Base-by-base conservation (phyloP, 2,329 filamentous ascomycete species). In the Aulographum hederae region DNA sequence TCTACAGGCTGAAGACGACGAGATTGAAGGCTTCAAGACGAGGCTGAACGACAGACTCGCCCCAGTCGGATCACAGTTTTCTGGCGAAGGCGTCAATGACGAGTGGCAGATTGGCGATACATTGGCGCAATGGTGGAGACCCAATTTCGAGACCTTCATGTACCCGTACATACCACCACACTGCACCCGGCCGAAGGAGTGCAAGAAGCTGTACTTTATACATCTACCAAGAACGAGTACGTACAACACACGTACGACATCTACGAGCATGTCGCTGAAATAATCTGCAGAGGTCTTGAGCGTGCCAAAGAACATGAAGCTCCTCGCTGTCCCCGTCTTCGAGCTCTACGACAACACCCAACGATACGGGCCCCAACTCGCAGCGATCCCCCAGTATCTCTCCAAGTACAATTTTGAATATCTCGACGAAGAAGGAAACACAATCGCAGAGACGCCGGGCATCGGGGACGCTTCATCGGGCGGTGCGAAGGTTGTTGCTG, bases 61-160 rank as follows among this genome's bases (percentile, higher is more conserved):
- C 2, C 89, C 89, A 1, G 80, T 89, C n/a, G 82, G 82, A 33
- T 75, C 77, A 30, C 73, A 76, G 39, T 75, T 78, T 45, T 66
- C 80, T 17, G 79, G 82, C 38, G 79, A 91, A 53, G 80, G 79
- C 31, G 80, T 89, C 44, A 85, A 86, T 51, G 79, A 80, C 40
- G 82, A 93, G 49, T 98, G 89, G 89, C 69, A 91, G 52, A 73
- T 98, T 43, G 82, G 80, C 44, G 89, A 95, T 52, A 93, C 85
- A 30, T 66, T 98, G 34, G 86, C 89, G 33, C 85, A 94, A 59
- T 98, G 89, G 89, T 98, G 86, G 84, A 69, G 89, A 35, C 89
- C 89, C 33, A 98, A 95, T 62, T 94, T 95, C 52, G 89, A 98
- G 64, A 95, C 89, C 2, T 95, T 95, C 65, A 94, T 98, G 84